Evolutionary conservation across 179 eudicot genomes (phyloP), one percentile per base, ranked within the genome.

Genomic region (Beta corolliflora): DNA sequence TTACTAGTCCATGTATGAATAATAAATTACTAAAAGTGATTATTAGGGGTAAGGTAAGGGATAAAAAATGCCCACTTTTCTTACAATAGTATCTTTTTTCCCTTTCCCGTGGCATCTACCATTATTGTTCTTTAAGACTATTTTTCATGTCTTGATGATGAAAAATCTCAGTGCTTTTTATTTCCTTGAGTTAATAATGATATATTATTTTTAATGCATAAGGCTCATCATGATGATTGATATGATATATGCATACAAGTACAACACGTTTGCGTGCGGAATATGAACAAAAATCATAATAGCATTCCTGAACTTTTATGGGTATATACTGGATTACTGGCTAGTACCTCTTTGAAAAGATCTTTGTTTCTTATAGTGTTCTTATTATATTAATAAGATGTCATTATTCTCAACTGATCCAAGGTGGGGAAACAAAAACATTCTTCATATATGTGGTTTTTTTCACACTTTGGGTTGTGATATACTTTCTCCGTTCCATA

Each of bases 231-330:
- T 54, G 21, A 45, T 79, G 68, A 71, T 56, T 79, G 55, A 79
- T 71, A 54, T 70, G 77, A 75, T 56, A 56, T 75, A 75, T 75
- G 77, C 77, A 71, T 71, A 79, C 7, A 52, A 80, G 52, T 63
- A 73, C 71, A n/a, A 61, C 83, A 80, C 78, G 78, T 73, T 73
- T 73, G 64, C 73, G 78, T 80, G 64, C 78, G 53, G 63, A 73
- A 64, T 80, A 73, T 80, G 83, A 73, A 64, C 83, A 80, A 61
- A 80, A 73, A 36, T 45, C 59, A 72, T 80, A 0, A 72, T 72
- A 19, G 12, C 64, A 36, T 45, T 14, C 19, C 41, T n/a, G n/a
- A n/a, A n/a, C n/a, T n/a, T n/a, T n/a, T n/a, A n/a, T n/a, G n/a
- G n/a, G n/a, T n/a, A n/a, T n/a, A n/a, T n/a, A n/a, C n/a, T n/a